Evolutionary conservation across 768 basidiomycete species (phyloP).

Genomic region (Kwoniella botswanensis): DNA sequence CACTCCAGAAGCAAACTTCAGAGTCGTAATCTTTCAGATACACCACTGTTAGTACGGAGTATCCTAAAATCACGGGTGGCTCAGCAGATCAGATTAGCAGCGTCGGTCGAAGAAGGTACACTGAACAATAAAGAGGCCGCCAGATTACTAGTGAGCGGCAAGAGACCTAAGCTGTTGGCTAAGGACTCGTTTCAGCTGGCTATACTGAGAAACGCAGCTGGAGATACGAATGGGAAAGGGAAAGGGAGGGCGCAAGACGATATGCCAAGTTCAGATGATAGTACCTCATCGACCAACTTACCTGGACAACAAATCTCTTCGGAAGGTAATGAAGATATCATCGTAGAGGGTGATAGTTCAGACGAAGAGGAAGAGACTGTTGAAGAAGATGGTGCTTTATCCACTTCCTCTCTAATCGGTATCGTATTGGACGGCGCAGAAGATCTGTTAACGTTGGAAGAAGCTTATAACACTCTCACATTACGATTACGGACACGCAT

Average conservation of each 20-base stretch:
- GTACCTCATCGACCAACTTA: constrained; percentile 20
- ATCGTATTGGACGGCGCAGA: constrained; percentile 53
- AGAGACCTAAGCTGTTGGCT: constrained; percentile 41
- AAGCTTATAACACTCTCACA: constrained; percentile 52
- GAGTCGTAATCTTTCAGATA: constrained; percentile 27
- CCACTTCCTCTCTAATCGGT: constrained; percentile 43
- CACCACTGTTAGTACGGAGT: constrained; percentile 20
- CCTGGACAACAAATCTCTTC: not conserved
- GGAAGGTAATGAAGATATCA: constrained; percentile 12
- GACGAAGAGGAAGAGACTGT: constrained; percentile 41
- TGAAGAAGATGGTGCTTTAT: constrained; percentile 37
- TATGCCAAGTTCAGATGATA: constrained; percentile 44
- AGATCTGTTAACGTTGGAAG: constrained; percentile 56
- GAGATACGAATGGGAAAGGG: constrained; percentile 12
- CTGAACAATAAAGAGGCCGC: constrained; percentile 54
- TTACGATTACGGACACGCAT: constrained; percentile 33
- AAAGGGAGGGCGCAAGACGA: constrained; percentile 31
- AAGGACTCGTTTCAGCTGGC: constrained; percentile 49
- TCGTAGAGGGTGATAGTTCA: constrained; percentile 24
- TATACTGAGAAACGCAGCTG: constrained; percentile 32
- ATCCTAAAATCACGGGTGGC: constrained; percentile 37
- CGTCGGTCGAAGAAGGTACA: constrained; percentile 53
- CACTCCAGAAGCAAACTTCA: constrained; percentile 13
- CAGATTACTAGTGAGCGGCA: constrained; percentile 41
- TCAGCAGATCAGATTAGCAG: constrained; percentile 45